Base-by-base conservation (phyloP, 129 eudicot species). In the Artemisia annua region DNA sequence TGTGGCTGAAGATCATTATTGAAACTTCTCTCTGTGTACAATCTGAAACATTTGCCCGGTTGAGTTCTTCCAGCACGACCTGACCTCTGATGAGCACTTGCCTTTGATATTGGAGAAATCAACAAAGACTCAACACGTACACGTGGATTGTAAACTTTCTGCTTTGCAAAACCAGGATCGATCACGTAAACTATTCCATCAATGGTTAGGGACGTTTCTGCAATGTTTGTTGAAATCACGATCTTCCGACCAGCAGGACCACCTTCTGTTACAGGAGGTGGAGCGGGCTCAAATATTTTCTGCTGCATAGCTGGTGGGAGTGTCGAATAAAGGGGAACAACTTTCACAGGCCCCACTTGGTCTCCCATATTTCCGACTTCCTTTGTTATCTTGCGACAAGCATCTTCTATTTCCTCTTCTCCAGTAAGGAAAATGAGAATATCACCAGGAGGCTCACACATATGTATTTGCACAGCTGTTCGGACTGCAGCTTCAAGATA, bases 1-100 rank as follows among this genome's bases (percentile, higher is more conserved):
- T 90, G 96, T 0, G 97, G 94, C 80, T 76, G 88, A 62, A 95
- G 96, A 79, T 95, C 99, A 18, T 82, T 81, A 44, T 90, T 69
- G 71, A 95, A 95, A 82, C 99, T 95, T 79, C 83, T 95, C 65
- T 95, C 99, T 0, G 97, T 95, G 75, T 95, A 95, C 3, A 95
- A 87, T 80, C 99, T 85, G 46, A 88, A 95, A 78, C 99, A 95
- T 82, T 90, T 95, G 6, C 99, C 99, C 0, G 99, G 99, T 26
- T 90, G 97, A 17, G 99, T 95, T 82, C 99, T 90, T 78, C 99
- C 99, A 60, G 99, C 99, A 80, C 99, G 97, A 11, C 99, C 97
- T 0, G 99, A 87, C 71, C 97, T 85, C 72, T 95, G 99, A 73
- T 90, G 99, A 28, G 99, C 99, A 82, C 96, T 90, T 15, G 99